phyloP scores from a whole-genome alignment of 2,329 filamentous ascomycete species.

The Penicillium sp. region DNA sequence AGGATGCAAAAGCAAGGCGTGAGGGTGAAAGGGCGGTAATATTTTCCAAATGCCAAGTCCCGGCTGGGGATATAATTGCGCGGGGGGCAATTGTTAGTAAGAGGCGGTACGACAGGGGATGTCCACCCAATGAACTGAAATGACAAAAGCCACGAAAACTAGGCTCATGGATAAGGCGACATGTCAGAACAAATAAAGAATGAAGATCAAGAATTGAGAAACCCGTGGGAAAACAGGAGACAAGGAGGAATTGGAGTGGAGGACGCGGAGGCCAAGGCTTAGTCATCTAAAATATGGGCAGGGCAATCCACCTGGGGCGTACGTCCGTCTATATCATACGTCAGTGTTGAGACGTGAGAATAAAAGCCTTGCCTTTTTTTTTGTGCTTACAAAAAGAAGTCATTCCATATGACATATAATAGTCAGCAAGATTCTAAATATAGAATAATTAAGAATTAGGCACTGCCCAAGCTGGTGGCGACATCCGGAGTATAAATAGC shows the following conservation, averaged over 20 bases:
- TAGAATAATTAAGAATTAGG: not conserved
- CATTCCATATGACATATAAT: not conserved
- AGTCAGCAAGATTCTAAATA: not conserved
- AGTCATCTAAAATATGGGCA: constrained; percentile 17
- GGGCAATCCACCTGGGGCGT: not conserved
- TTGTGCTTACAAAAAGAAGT: not conserved
- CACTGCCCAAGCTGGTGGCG: not conserved
- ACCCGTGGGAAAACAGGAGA: constrained; percentile 10
- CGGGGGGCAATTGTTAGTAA: constrained; percentile 13
- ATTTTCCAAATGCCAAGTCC: constrained; percentile 12
- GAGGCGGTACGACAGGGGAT: constrained; percentile 16
- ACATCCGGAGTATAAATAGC: not conserved
- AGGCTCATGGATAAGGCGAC: constrained; percentile 20
- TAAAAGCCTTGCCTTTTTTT: not conserved
- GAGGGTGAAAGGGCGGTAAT: constrained; percentile 9
- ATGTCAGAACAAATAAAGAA: constrained; percentile 10
- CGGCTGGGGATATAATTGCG: constrained; percentile 19
- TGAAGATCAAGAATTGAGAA: not conserved
- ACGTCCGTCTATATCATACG: not conserved
- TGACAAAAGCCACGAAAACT: constrained; percentile 14
- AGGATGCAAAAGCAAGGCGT: constrained; percentile 10
- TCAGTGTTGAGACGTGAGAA: not conserved
- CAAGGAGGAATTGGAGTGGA: constrained; percentile 20
- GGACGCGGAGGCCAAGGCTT: constrained; percentile 20
- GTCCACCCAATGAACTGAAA: constrained; percentile 26